Evolutionary conservation across 2,329 filamentous ascomycete genomes (phyloP), one percentile per base, ranked within the genome.

Genomic region (Venturia nashicola): DNA sequence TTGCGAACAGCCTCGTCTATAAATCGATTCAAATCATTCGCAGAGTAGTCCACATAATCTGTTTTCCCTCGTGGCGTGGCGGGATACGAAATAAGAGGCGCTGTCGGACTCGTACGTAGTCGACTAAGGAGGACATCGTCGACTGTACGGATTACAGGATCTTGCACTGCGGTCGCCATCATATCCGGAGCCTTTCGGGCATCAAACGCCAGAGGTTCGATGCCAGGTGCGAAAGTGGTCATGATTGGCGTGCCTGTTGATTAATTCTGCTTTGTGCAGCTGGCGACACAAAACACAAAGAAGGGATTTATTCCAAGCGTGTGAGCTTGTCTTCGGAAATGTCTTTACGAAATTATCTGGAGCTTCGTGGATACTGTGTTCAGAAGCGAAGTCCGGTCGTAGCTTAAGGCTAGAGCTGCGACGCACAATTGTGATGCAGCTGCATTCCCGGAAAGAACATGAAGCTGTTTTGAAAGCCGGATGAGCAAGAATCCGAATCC

Each of bases 41-140:
- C 54, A 34, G 54, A 59, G 12, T 59, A 59, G 36, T 59, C 54
- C 14, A 65, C 42, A 54, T 70, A 70, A n/a, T 48, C 44, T 23
- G 44, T 48, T 11, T 48, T 48, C n/a, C 44, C 44, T 7, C 44
- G 44, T 20, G 44, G n/a, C 44, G 44, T 48, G 44, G n/a, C 44
- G n/a, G 44, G 44, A 48, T 48, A 48, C 11, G 44, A 48, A 23
- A 48, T 48, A n/a, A 48, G 44, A 9, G 44, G 44, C n/a, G 44
- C 44, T n/a, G 44, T 48, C 11, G 44, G 44, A 20, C 44, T 48
- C 11, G n/a, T 48, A 11, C n/a, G n/a, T 23, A 20, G 6, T 48
- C 44, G 44, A 23, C 7, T 48, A 11, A 48, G 44, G n/a, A 48
- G 44, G 20, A 48, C n/a, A 48, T 48, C 44, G n/a, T 48, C 44